Evolutionary conservation across 2,329 filamentous ascomycete genomes (phyloP).

Genomic region (Grosmannia serpens): DNA sequence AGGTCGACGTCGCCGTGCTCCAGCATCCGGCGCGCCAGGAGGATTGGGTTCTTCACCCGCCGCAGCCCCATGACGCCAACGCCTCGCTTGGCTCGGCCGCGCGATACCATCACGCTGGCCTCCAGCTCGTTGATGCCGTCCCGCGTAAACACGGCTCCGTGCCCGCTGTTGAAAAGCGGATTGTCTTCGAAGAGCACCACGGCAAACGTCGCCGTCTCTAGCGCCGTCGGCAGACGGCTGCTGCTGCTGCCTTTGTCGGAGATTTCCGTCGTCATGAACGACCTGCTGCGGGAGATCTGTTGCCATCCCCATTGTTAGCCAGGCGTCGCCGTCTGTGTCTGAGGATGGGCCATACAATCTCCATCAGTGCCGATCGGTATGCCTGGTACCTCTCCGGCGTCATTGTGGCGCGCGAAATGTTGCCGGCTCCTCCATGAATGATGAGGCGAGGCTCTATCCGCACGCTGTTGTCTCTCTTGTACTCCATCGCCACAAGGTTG

Average conservation of each 20-base stretch:
- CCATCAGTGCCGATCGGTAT: slow-evolving; percentile 49
- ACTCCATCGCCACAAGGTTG: slow-evolving; percentile 1
- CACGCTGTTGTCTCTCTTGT: background rate
- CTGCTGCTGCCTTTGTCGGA: background rate
- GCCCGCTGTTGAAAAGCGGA: slow-evolving; percentile 72
- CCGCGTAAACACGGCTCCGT: slow-evolving; percentile 76
- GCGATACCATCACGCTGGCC: slow-evolving; percentile 74
- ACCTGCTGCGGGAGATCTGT: slow-evolving; percentile 32
- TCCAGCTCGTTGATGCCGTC: slow-evolving; percentile 79
- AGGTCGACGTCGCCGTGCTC: slow-evolving; percentile 53
- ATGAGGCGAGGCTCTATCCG: slow-evolving; percentile 42
- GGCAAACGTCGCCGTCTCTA: slow-evolving; percentile 65
- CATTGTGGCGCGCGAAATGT: slow-evolving; percentile 49
- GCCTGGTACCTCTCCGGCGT: slow-evolving; percentile 43
- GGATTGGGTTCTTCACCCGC: slow-evolving; percentile 68
- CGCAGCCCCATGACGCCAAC: slow-evolving; percentile 65
- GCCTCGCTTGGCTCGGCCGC: slow-evolving; percentile 60
- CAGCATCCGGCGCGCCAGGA: slow-evolving; percentile 60
- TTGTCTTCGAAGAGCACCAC: slow-evolving; percentile 68
- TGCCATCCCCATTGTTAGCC: background rate
- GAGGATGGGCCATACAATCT: slow-evolving; percentile 35
- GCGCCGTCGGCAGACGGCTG: slow-evolving; percentile 39
- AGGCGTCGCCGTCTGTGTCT: no score
- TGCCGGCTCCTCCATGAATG: slow-evolving; percentile 63
- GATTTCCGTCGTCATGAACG: slow-evolving; percentile 31